These are phyloP conservation scores for Tulasnella calospora DNA, from an alignment of 768 basidiomycete species.

Conservation along the genomic window DNA sequence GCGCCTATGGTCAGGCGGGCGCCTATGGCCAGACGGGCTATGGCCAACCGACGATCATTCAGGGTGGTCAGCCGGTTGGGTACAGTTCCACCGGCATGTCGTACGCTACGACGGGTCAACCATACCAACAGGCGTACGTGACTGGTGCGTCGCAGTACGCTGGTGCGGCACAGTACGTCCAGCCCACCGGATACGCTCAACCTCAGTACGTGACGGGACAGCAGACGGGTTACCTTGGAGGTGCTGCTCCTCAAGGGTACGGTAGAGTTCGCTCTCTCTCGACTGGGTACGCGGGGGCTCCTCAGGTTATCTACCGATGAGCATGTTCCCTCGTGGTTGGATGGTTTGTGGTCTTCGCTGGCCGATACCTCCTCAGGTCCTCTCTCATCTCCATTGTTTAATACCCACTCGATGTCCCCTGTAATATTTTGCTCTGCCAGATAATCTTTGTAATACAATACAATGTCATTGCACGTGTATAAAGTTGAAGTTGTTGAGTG, in stretches of 20 bases:
- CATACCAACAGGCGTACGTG: background rate
- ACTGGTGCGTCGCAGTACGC: background rate
- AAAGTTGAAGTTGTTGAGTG: background rate
- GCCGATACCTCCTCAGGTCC: background rate
- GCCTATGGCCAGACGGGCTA: background rate
- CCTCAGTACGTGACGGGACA: background rate
- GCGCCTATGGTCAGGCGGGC: background rate
- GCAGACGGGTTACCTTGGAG: slow-evolving; percentile 21
- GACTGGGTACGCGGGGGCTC: slow-evolving; percentile 32
- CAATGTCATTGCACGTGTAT: slow-evolving; percentile 1
- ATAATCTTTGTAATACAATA: background rate
- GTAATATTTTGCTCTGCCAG: background rate
- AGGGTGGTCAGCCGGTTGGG: background rate
- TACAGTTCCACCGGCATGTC: slow-evolving; percentile 30
- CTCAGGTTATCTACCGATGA: background rate
- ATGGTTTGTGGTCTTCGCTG: background rate
- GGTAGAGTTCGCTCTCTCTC: slow-evolving; percentile 33
- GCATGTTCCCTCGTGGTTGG: background rate
- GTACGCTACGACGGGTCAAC: slow-evolving; percentile 18
- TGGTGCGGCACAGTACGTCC: background rate
- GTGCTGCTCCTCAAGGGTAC: slow-evolving; percentile 25
- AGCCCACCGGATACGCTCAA: background rate
- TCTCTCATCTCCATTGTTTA: background rate
- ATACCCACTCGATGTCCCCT: background rate
- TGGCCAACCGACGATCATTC: slow-evolving; percentile 8